A percentile compares a stretch with the other conserved stretches of the same genome.
Conservation (phyloP, 1,284 basidiomycete species). For the Microbotryum scabiosae region DNA sequence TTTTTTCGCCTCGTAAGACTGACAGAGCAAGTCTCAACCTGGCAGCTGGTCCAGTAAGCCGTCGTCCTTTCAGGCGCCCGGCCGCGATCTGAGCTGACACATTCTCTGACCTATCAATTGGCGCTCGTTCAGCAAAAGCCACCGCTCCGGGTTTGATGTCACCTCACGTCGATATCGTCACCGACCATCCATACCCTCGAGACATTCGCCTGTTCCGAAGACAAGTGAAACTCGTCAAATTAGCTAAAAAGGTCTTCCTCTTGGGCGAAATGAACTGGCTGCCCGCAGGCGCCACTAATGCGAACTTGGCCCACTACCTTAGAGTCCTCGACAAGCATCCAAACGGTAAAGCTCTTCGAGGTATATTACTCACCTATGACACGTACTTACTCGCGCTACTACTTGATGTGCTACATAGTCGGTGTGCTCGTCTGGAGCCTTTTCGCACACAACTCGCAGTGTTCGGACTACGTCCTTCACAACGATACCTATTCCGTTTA, state of each 20-base stretch:
- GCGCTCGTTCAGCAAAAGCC: slow-evolving; percentile 23
- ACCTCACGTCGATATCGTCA: slow-evolving; percentile 5
- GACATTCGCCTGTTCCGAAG: too few species aligned
- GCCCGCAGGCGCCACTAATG: too few species aligned
- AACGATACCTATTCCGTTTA: slow-evolving; percentile 9
- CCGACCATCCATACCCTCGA: slow-evolving; percentile 5
- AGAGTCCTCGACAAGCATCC: not conserved
- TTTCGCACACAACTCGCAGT: slow-evolving; percentile 5
- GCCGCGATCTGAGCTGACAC: slow-evolving; percentile 20
- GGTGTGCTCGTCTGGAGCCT: slow-evolving; percentile 15
- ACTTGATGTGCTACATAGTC: slow-evolving; percentile 1
- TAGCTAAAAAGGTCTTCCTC: slow-evolving; percentile 21
- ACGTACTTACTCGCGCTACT: not conserved
- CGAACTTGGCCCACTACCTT: not conserved
- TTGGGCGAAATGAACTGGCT: slow-evolving; percentile 34
- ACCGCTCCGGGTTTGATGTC: not conserved
- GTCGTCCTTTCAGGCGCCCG: too few species aligned
- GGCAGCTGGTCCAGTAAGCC: too few species aligned
- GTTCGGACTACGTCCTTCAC: slow-evolving; percentile 7
- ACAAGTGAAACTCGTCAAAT: not conserved
- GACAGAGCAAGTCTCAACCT: too few species aligned
- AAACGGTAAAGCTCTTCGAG: not conserved
- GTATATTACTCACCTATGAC: not conserved
- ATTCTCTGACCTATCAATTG: slow-evolving; percentile 29
- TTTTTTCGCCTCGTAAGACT: too few species aligned